phyloP scores from a whole-genome alignment of 129 eudicot species.

The Flaveria trinervia region DNA sequence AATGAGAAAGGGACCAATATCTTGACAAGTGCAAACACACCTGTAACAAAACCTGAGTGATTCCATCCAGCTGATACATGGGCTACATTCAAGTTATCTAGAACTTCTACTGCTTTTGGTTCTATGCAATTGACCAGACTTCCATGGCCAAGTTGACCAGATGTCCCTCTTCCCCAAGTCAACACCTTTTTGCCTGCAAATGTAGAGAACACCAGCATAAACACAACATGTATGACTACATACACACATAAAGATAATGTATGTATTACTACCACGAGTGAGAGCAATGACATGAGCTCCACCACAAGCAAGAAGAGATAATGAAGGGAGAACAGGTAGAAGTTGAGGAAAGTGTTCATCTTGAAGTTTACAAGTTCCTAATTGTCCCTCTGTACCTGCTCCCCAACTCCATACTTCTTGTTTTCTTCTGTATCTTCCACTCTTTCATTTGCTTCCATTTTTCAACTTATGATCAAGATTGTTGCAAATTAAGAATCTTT shows the following conservation, averaged over 20 bases:
- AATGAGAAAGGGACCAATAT: not conserved
- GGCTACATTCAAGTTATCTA: conserved; percentile 39
- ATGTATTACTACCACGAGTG: conserved; percentile 42
- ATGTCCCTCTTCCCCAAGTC: conserved; percentile 90
- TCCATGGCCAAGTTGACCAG: conserved; percentile 97
- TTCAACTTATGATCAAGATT: not conserved
- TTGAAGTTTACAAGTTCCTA: conserved; percentile 60
- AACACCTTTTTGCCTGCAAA: conserved; percentile 67
- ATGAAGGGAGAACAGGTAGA: conserved; percentile 42
- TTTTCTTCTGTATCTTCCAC: conserved; percentile 33
- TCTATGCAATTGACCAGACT: conserved; percentile 47
- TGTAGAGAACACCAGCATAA: not conserved
- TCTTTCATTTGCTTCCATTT: conserved; percentile 36
- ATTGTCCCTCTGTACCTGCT: conserved; percentile 95
- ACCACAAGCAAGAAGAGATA: conserved; percentile 76
- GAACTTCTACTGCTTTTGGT: conserved; percentile 49
- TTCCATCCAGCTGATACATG: conserved; percentile 95
- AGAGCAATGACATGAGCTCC: conserved; percentile 93
- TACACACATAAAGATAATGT: not conserved
- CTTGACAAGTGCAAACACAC: conserved; percentile 30
- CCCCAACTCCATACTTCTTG: conserved; percentile 89
- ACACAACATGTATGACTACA: not conserved
- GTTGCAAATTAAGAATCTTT: no score
- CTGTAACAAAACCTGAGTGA: conserved; percentile 93
- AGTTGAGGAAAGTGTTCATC: conserved; percentile 72